Percentiles rank a stretch among this genome's conserved stretches.
Evolutionary conservation across 495 filamentous ascomycete species (phyloP).

Genomic region (Friedmanniomyces endolithicus): DNA sequence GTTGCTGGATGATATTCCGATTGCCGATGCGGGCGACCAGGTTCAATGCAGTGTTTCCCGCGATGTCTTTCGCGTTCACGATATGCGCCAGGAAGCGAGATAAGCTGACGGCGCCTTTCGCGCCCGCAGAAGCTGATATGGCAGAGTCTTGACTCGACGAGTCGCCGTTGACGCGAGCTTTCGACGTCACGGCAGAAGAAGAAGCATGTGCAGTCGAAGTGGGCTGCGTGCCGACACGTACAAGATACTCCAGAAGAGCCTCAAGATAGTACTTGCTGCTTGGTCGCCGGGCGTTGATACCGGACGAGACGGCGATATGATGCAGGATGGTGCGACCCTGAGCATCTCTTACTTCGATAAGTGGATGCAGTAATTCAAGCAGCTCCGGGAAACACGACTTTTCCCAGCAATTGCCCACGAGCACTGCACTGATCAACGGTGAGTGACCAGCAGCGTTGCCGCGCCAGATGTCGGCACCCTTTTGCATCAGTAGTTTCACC

Average conservation of each 20-base stretch:
- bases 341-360: conserved; percentile 78
- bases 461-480: conserved; percentile 73
- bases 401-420: conserved; percentile 83
- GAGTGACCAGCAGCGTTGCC: conserved; percentile 83
- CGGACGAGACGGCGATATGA: conserved; percentile 89
- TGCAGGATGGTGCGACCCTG: conserved; percentile 86
- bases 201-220: background rate
- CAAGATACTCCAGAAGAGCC: conserved; percentile 82
- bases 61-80: conserved; percentile 82
- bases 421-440: conserved; percentile 74
- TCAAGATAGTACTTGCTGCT: conserved; percentile 90
- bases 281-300: conserved; percentile 72
- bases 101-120: conserved; percentile 54
- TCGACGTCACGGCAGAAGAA: conserved; percentile 37
- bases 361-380: conserved; percentile 75
- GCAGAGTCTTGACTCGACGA: conserved; percentile 9
- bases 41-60: conserved; percentile 88
- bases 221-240: conserved; percentile 37
- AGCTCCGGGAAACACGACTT: conserved; percentile 70
- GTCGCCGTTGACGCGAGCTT: conserved; percentile 29
- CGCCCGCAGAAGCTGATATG: conserved; percentile 6
- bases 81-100: conserved; percentile 90
- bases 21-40: conserved; percentile 85
- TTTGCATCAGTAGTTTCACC: conserved; percentile 62
- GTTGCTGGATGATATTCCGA: conserved; percentile 77